These are phyloP conservation scores for Pythium folliculosum DNA, from an alignment of 352 stramenopile species.

Conservation along the genomic window DNA sequence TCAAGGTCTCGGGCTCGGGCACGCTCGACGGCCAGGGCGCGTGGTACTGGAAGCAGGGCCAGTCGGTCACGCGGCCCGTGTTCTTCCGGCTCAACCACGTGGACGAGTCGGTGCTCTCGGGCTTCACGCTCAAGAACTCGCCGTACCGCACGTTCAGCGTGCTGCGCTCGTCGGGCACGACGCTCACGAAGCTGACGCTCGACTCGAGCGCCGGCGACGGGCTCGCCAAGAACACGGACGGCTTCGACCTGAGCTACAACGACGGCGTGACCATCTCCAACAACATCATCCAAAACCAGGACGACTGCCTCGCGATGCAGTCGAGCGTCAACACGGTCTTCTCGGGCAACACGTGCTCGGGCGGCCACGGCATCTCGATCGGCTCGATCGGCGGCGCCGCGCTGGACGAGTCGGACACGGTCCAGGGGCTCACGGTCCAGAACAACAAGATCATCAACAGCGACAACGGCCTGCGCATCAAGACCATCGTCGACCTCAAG, in stretches of 20 bases:
- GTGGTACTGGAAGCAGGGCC: conserved; percentile 42
- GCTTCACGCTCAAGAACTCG: conserved; percentile 41
- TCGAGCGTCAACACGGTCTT: conserved; percentile 20
- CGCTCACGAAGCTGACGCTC: conserved; percentile 32
- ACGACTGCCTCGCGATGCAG: conserved; percentile 36
- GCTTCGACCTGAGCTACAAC: conserved; percentile 33
- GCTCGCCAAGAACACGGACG: conserved; percentile 39
- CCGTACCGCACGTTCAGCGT: conserved; percentile 44
- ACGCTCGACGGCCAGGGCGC: conserved; percentile 39
- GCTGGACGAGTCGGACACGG: conserved; percentile 24
- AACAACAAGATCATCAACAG: conserved; percentile 39
- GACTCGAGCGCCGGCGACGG: conserved; percentile 34
- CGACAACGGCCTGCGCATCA: conserved; percentile 42
- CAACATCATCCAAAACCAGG: conserved; percentile 31
- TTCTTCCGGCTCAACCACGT: conserved; percentile 42
- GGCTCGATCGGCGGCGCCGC: conserved; percentile 32
- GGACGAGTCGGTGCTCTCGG: conserved; percentile 30
- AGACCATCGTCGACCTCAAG: conserved; percentile 31
- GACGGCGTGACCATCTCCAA: conserved; percentile 29
- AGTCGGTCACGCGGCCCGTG: conserved; percentile 31
- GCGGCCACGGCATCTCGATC: conserved; percentile 36
- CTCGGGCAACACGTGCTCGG: conserved; percentile 11
- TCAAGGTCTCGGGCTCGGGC: conserved; percentile 37
- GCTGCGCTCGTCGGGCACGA: conserved; percentile 26
- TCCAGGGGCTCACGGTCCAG: conserved; percentile 25